Base-by-base conservation (phyloP, 371 early-diverging fungal genomes). In the Mucor piriformis region DNA sequence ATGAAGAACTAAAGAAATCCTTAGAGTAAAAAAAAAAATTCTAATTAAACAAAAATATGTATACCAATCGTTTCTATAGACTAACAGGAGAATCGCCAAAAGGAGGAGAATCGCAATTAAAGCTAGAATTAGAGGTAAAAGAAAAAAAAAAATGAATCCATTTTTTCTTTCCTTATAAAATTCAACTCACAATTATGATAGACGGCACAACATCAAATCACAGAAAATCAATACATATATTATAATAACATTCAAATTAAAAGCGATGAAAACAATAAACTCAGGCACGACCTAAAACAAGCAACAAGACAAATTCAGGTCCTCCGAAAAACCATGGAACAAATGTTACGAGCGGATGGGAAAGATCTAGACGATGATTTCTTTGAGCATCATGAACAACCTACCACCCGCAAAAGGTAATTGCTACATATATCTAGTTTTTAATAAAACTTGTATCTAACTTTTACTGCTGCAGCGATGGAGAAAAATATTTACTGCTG, bases 321-420 rank as follows among this genome's bases (percentile, higher is more conserved):
- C 0, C 54, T 77, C 10, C 57, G 70, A 32, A 67, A 67, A 8
- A 77, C 74, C 6, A 74, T 77, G 70, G 77, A 77, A 16, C 72
- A 70, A 53, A 29, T 77, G 27, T 35, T 77, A 8, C 59, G 65
- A 29, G 59, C 69, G 38, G 70, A 76, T n/a, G 67, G 62, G 34
- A 57, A 53, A 57, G 56, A 48, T 15, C 38, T 34, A 27, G 56
- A 53, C 38, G 60, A 66, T 10, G 23, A 33, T 37, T 11, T 21
- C 42, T 34, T 23, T 56, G 4, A 13, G n/a, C n/a, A n/a, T n/a
- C n/a, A n/a, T 21, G 50, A 29, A 5, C 15, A 10, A 15, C 32
- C 11, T 18, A 5, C 3, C 0, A 50, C 16, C 21, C 35, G 44
- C 21, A 57, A 57, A 42, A 57, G 50, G 58, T 57, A 37, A 7